Percentiles rank a stretch among this genome's conserved stretches.
phyloP scores from a whole-genome alignment of 768 basidiomycete genomes.

The Ramaria sp. region DNA sequence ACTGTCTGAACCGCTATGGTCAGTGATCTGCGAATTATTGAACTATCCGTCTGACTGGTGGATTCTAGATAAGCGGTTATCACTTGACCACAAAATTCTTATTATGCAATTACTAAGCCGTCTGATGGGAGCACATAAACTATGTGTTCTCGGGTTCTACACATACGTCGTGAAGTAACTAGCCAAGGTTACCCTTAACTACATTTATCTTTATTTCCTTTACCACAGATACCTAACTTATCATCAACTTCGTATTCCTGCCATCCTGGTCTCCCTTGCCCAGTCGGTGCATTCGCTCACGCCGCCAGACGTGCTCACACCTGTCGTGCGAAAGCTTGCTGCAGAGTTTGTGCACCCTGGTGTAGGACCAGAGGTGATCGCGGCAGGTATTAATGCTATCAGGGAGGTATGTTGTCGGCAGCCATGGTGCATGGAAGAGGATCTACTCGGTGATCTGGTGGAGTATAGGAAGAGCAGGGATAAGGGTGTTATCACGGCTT shows the following conservation, averaged over 20 bases:
- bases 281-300: conserved; percentile 93
- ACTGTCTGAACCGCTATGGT: conserved; percentile 62
- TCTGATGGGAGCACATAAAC: conserved; percentile 87
- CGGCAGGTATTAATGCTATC: conserved; percentile 93
- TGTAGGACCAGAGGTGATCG: conserved; percentile 88
- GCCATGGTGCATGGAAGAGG: conserved; percentile 96
- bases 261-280: conserved; percentile 88
- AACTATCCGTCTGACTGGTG: neutral
- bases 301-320: conserved; percentile 84
- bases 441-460: conserved; percentile 81
- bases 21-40: neutral
- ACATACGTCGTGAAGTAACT: conserved; percentile 68
- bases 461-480: conserved; percentile 94
- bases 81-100: conserved; percentile 93
- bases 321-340: conserved; percentile 84
- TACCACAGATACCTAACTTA: conserved; percentile 70
- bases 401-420: conserved; percentile 91
- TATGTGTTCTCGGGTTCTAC: conserved; percentile 90
- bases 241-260: conserved; percentile 84
- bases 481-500: conserved; percentile 85
- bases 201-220: neutral
- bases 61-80: conserved; percentile 74
- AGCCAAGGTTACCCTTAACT: neutral
- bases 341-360: conserved; percentile 97
- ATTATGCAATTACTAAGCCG: conserved; percentile 94